Percentiles rank a stretch among this genome's conserved stretches.
These are phyloP conservation scores for Yamadazyma jaroonii DNA, from an alignment of 1,139 yeast species.

Conservation along the genomic window DNA sequence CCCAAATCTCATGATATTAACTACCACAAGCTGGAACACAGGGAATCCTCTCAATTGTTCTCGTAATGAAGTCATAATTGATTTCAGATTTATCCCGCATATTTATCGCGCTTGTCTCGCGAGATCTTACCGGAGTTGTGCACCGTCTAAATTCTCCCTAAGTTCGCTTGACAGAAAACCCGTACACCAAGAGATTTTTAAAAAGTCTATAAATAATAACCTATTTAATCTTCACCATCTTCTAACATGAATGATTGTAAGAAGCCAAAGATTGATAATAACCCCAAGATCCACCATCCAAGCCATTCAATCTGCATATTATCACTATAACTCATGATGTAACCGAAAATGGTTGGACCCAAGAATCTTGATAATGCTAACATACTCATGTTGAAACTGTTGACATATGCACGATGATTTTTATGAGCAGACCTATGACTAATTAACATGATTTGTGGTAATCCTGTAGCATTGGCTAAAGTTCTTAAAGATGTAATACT, in stretches of 20 bases:
- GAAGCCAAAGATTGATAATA: conserved; percentile 31
- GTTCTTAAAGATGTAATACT: conserved; percentile 28
- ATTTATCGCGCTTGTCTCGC: neutral
- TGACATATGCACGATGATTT: conserved; percentile 47
- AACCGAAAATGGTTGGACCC: conserved; percentile 61
- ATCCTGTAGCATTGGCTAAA: conserved; percentile 24
- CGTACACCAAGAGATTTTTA: neutral
- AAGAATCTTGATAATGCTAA: conserved; percentile 53
- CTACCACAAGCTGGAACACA: conserved; percentile 45
- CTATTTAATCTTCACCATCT: conserved; percentile 16
- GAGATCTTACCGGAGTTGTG: neutral
- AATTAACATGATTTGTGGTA: conserved; percentile 24
- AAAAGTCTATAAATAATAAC: neutral
- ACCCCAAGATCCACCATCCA: conserved; percentile 48
- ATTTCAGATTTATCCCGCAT: neutral
- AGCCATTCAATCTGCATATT: conserved; percentile 40
- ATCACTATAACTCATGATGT: conserved; percentile 48
- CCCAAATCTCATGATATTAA: conserved; percentile 47
- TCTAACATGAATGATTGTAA: conserved; percentile 29
- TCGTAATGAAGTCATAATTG: conserved; percentile 12
- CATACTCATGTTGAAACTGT: conserved; percentile 48
- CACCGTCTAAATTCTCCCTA: neutral
- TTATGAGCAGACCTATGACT: conserved; percentile 49
- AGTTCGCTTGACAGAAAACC: no score
- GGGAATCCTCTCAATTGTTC: conserved; percentile 44